Base-by-base conservation (phyloP, 2,329 filamentous ascomycete genomes). In the Microcyclospora tardicrescens region DNA sequence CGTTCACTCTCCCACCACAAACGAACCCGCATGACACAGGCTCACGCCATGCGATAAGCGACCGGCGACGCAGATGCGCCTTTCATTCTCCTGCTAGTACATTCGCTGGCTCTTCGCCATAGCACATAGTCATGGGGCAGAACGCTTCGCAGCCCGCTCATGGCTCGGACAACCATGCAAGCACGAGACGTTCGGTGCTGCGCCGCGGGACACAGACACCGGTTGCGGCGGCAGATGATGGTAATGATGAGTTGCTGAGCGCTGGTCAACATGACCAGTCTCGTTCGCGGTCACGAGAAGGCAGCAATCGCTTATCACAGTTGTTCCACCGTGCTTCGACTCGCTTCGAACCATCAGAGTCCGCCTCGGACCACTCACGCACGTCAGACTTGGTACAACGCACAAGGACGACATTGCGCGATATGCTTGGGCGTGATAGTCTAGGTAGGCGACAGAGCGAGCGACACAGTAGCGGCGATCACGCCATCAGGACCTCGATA, bases 81-180 rank as follows among this genome's bases (percentile, higher is more conserved):
- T 8, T 24, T 24, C 19, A 8, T 24, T 24, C 19, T 24, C 19
- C 8, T 24, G 4, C 19, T 24, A 24, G 30, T 16, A 33, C 38
- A 35, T 13, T 42, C 32, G 31, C 14, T 38, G 36, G 19, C 19
- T 24, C 19, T 24, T 4, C 4, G 28, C 13, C 13, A 38, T 29
- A 44, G 34, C 14, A 35, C 33, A 29, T 24, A 35, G 43, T 16
- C 33, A 59, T 59, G 56, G 56, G 56, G 32, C 55, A 59, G 41
- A 43, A 46, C 38, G 46, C 51, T 27, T 59, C 56, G 36, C 50
- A 47, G 43, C 53, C 51, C 19, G 40, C 43, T 39, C 37, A 43
- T n/a, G 33, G 32, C 13, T 35, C 35, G 35, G 41, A 37, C 36
- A 31, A 35, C 19, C 24, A 43, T 31, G 34, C 32, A 28, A 28